phyloP scores from a whole-genome alignment of 2,329 filamentous ascomycete species.

The Fusarium algeriense region DNA sequence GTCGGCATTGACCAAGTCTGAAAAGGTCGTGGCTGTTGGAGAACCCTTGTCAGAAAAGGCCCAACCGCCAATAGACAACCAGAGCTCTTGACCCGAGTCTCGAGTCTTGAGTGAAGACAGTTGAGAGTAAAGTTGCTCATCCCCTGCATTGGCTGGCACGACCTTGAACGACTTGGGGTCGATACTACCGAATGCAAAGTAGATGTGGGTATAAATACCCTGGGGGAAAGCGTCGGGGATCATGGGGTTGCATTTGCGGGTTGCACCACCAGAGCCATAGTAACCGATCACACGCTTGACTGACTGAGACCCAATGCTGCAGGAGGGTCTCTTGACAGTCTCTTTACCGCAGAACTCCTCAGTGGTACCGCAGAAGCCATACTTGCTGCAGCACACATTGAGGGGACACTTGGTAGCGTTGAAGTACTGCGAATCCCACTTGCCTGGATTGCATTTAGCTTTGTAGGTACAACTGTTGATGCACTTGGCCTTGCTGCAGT shows the following conservation, averaged over 20 bases:
- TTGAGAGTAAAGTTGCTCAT: slow-evolving; percentile 28
- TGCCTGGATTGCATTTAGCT: not conserved
- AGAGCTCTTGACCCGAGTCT: slow-evolving; percentile 47
- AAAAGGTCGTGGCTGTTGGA: slow-evolving; percentile 43
- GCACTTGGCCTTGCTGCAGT: not conserved
- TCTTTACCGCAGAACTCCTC: slow-evolving; percentile 12
- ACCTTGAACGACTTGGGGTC: slow-evolving; percentile 42
- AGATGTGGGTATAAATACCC: slow-evolving; percentile 12
- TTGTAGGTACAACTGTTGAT: not conserved
- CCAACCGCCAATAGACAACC: slow-evolving; percentile 58
- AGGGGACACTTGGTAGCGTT: slow-evolving; percentile 4
- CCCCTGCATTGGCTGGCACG: slow-evolving; percentile 43
- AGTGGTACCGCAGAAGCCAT: slow-evolving; percentile 6
- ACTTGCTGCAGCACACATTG: slow-evolving; percentile 7
- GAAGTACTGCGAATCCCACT: not conserved
- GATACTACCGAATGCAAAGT: slow-evolving; percentile 49
- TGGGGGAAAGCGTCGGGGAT: not conserved
- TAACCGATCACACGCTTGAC: slow-evolving; percentile 48
- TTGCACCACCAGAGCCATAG: slow-evolving; percentile 31
- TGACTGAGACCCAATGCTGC: not conserved
- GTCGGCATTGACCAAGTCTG: slow-evolving; percentile 31
- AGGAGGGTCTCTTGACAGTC: not conserved
- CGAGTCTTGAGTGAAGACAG: slow-evolving; percentile 50
- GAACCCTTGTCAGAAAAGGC: slow-evolving; percentile 46
- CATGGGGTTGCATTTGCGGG: not conserved